phyloP scores from a whole-genome alignment of 306 rosid genomes.

The Cucurbita ficifolia region DNA sequence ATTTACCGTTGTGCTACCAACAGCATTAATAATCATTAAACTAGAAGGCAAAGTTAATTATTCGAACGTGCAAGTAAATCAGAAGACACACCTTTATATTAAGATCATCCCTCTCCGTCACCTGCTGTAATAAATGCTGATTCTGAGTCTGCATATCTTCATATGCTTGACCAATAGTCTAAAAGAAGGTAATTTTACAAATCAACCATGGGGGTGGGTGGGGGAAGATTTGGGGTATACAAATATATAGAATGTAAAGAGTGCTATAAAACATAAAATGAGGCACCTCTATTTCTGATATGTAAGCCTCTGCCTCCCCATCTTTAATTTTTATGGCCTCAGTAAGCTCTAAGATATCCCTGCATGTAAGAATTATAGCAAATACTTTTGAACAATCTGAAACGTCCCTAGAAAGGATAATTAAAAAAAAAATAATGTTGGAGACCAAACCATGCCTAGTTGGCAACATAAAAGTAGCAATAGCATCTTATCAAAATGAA shows the following conservation, averaged over 20 bases:
- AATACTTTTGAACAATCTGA: neutral
- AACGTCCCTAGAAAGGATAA: neutral
- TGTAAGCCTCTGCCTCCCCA: constrained; percentile 72
- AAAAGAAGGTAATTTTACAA: constrained; percentile 12
- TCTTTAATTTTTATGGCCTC: constrained; percentile 82
- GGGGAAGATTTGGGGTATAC: neutral
- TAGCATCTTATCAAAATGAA: neutral
- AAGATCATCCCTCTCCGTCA: constrained; percentile 90
- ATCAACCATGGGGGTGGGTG: neutral
- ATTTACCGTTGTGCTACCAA: neutral
- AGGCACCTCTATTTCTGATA: constrained; percentile 88
- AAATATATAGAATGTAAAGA: neutral
- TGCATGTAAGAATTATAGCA: constrained; percentile 20
- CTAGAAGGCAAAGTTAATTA: neutral
- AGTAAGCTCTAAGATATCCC: constrained; percentile 62
- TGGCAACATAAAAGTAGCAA: neutral
- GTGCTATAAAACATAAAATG: constrained; percentile 1
- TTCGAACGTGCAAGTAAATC: constrained; percentile 7
- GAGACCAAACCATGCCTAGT: neutral
- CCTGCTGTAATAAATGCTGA: constrained; percentile 77
- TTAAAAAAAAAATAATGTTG: neutral
- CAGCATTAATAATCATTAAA: neutral
- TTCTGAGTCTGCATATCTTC: constrained; percentile 99
- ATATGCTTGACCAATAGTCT: constrained; percentile 98
- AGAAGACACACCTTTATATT: constrained; percentile 58